A percentile compares a stretch with the other conserved stretches of the same genome.
Evolutionary conservation across 2,329 filamentous ascomycete genomes (phyloP).

Genomic region (Curvularia hawaiiensis): DNA sequence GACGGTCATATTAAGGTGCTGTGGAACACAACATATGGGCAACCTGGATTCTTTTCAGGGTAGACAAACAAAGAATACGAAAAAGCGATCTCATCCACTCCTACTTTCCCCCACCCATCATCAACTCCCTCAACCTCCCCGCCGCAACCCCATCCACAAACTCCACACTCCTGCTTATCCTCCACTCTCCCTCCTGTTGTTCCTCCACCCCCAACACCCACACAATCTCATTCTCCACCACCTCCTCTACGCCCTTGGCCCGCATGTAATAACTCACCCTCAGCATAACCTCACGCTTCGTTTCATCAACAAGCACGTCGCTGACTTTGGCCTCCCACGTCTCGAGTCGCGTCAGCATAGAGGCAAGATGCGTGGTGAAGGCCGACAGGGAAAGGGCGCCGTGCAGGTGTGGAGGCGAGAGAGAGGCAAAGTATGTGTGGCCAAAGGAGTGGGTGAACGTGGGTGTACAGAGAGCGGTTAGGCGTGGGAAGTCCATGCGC

Average conservation of each 20-base stretch:
- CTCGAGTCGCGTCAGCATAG: slow-evolving; percentile 29
- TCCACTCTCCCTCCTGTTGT: background rate
- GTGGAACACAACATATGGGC: no score
- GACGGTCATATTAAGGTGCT: no score
- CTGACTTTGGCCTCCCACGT: slow-evolving; percentile 29
- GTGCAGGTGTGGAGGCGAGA: slow-evolving; percentile 25
- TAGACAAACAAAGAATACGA: no score
- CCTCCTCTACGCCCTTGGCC: slow-evolving; percentile 15
- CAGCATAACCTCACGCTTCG: slow-evolving; percentile 25
- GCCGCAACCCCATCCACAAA: slow-evolving; percentile 40
- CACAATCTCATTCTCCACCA: slow-evolving; percentile 40
- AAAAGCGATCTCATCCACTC: no score
- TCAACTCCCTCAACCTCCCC: slow-evolving; percentile 23
- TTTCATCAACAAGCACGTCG: slow-evolving; percentile 36
- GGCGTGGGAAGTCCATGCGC: slow-evolving; percentile 21
- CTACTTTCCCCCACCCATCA: slow-evolving; percentile 9
- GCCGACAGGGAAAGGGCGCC: slow-evolving; percentile 17
- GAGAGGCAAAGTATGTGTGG: slow-evolving; percentile 36
- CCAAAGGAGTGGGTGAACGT: slow-evolving; percentile 35
- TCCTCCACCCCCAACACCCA: slow-evolving; percentile 40
- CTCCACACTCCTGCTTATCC: slow-evolving; percentile 30
- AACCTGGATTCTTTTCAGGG: no score
- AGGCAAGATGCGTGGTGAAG: slow-evolving; percentile 29
- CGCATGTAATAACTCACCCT: slow-evolving; percentile 35
- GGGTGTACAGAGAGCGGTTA: slow-evolving; percentile 24